These are phyloP conservation scores for Plasmodium coatneyi DNA, from an alignment of 169 alveolate genomes.

Conservation along the genomic window DNA sequence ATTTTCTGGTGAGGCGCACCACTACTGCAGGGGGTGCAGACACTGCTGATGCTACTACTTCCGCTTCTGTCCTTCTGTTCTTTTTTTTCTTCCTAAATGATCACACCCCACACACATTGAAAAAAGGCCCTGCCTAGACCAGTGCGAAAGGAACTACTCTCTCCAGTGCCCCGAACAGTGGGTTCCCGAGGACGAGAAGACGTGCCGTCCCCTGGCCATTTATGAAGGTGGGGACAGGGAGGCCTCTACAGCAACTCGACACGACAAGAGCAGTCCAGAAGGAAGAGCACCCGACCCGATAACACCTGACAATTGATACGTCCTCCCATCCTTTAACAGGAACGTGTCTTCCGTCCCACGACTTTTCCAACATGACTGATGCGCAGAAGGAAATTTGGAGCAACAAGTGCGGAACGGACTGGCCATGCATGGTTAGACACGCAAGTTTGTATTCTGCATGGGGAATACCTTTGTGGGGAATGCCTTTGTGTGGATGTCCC, in stretches of 20 bases:
- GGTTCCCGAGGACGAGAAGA: constrained; percentile 47
- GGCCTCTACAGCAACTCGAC: background rate
- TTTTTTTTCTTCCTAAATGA: background rate
- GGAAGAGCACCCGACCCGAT: background rate
- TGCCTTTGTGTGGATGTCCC: background rate
- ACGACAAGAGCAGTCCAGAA: background rate
- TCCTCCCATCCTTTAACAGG: constrained; percentile 1
- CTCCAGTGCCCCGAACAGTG: constrained; percentile 61
- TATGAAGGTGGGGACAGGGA: constrained; percentile 35
- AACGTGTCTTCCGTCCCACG: constrained; percentile 27
- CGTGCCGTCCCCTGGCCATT: constrained; percentile 32
- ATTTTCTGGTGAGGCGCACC: constrained; percentile 18
- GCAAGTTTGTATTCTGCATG: background rate
- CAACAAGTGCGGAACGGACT: constrained; percentile 38
- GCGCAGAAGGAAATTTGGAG: constrained; percentile 69
- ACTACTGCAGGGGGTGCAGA: background rate
- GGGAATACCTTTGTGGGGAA: background rate
- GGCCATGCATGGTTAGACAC: constrained; percentile 72
- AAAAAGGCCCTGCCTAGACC: constrained; percentile 42
- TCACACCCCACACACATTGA: too few relatives aligned
- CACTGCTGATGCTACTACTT: background rate
- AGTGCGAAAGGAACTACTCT: constrained; percentile 68
- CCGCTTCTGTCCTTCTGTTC: background rate
- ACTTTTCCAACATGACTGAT: constrained; percentile 60
- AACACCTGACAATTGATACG: background rate